Evolutionary conservation across 2,329 filamentous ascomycete genomes (phyloP).

Genomic region (Beauveria asiatica): DNA sequence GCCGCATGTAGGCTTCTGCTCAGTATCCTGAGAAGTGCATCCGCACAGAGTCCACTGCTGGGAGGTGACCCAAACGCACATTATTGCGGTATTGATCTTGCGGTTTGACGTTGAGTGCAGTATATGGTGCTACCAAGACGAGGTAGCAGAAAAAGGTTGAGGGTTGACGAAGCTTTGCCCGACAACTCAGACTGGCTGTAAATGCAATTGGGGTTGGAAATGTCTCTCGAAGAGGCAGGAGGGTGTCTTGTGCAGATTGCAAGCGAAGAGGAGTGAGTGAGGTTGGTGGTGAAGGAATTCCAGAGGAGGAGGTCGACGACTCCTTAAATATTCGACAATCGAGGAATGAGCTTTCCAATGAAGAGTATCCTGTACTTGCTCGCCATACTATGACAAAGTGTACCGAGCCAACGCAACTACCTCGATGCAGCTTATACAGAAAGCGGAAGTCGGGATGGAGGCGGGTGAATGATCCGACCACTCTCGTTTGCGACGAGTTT

Average conservation of each 20-base stretch:
- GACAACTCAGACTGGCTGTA: not conserved
- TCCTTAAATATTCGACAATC: not conserved
- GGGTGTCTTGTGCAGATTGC: not conserved
- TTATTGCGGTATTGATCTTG: constrained; percentile 11
- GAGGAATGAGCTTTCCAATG: not conserved
- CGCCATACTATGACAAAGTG: constrained; percentile 5
- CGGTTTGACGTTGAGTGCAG: not conserved
- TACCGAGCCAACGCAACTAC: constrained; percentile 7
- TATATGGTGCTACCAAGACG: not conserved
- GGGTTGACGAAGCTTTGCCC: not conserved
- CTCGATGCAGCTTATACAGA: constrained; percentile 3
- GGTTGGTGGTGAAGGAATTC: not conserved
- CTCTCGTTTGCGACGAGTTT: not conserved
- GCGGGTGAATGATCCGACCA: not conserved
- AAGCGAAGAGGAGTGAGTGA: not conserved
- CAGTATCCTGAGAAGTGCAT: constrained; percentile 18
- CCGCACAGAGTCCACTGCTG: constrained; percentile 25
- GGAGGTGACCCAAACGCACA: constrained; percentile 27
- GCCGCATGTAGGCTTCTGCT: constrained; percentile 21
- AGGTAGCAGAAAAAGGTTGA: not conserved
- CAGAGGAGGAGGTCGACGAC: not conserved
- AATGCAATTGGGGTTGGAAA: not conserved
- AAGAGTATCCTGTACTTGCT: not conserved
- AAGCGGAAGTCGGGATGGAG: not conserved
- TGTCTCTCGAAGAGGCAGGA: not conserved